Percentiles rank a stretch among this genome's conserved stretches.
Evolutionary conservation across 108 stramenopile genomes (phyloP).

Genomic region (Licmophora abbreviata): DNA sequence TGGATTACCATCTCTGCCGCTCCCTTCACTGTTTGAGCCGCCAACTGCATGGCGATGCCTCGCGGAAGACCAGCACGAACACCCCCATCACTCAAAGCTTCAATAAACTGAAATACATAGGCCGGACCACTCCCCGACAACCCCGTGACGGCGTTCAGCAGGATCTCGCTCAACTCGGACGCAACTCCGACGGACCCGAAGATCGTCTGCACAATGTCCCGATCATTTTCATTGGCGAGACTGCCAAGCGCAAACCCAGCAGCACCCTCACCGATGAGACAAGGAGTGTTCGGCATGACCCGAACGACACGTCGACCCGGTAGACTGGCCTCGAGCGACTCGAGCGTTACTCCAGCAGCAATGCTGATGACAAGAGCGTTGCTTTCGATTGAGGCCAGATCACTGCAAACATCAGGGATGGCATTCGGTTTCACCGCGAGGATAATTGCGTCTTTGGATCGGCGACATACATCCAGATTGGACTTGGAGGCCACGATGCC

Average conservation of each 20-base stretch:
- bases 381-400: conserved; percentile 21
- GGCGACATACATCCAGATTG: conserved; percentile 50
- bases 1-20: conserved; percentile 93
- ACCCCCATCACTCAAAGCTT: conserved; percentile 94
- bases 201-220: conserved; percentile 54
- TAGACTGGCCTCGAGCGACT: conserved; percentile 46
- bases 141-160: conserved; percentile 88
- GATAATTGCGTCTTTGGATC: conserved; percentile 55
- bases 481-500: conserved; percentile 45
- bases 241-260: conserved; percentile 71
- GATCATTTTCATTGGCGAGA: conserved; percentile 60
- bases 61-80: conserved; percentile 88
- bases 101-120: conserved; percentile 92
- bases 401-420: conserved; percentile 40
- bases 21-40: conserved; percentile 93
- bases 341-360: conserved; percentile 81
- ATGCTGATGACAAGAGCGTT: conserved; percentile 68
- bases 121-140: conserved; percentile 93
- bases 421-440: conserved; percentile 75
- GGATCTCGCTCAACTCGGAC: conserved; percentile 68
- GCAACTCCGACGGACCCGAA: conserved; percentile 76
- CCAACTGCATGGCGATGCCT: conserved; percentile 75
- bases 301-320: conserved; percentile 71
- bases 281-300: conserved; percentile 96
- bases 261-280: conserved; percentile 83